phyloP scores from a whole-genome alignment of 805 yeast species.

The Candida cerambycidarum region DNA sequence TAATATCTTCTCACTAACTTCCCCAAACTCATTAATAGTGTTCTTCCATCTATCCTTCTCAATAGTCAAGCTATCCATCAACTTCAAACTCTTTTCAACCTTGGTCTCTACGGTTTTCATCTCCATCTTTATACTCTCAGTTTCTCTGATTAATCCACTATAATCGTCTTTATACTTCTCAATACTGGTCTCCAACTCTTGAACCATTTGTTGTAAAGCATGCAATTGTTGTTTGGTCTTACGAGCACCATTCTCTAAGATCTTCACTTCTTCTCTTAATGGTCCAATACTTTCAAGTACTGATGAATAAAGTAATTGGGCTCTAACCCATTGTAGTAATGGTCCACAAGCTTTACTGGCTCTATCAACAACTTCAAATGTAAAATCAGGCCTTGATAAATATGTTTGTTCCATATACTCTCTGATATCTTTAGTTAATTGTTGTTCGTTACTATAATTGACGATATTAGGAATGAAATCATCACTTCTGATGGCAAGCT shows the following conservation, averaged over 20 bases:
- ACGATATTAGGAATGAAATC: constrained; percentile 86
- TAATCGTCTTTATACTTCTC: constrained; percentile 66
- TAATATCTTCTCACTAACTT: constrained; percentile 44
- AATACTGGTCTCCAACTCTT: constrained; percentile 68
- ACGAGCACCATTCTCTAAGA: constrained; percentile 57
- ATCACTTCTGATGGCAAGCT: constrained; percentile 73
- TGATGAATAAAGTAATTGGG: constrained; percentile 76
- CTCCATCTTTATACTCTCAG: constrained; percentile 72
- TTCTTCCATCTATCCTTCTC: constrained; percentile 78
- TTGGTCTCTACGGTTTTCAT: constrained; percentile 61
- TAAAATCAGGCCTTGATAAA: constrained; percentile 62
- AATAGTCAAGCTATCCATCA: constrained; percentile 60
- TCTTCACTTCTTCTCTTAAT: constrained; percentile 59
- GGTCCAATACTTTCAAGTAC: constrained; percentile 77
- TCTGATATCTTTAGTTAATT: constrained; percentile 55
- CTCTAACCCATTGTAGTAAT: constrained; percentile 80
- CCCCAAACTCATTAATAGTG: constrained; percentile 51
- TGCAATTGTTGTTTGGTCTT: constrained; percentile 66
- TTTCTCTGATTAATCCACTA: constrained; percentile 71
- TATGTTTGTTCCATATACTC: constrained; percentile 58
- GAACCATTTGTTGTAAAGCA: constrained; percentile 81
- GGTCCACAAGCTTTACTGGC: constrained; percentile 98
- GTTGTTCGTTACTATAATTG: constrained; percentile 61
- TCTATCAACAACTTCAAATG: constrained; percentile 70
- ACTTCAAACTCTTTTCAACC: constrained; percentile 58